Base-by-base conservation (phyloP, 2,329 filamentous ascomycete genomes). In the Verticillium nubilum region DNA sequence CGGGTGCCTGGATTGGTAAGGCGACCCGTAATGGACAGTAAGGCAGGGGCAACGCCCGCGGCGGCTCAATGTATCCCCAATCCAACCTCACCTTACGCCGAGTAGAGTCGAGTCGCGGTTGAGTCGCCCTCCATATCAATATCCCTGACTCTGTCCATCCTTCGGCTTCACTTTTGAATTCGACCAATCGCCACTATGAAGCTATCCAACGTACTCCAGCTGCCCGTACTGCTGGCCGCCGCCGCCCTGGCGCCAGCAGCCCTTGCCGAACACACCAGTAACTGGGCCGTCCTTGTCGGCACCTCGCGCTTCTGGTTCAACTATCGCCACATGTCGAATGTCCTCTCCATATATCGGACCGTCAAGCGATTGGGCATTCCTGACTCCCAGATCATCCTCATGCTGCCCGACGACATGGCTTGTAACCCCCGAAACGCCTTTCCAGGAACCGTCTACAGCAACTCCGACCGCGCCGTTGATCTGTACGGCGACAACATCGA, bases 241-340 rank as follows among this genome's bases (percentile, higher is more conserved):
- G 67, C 78, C 60, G 67, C 85, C 59, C 70, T 86, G 54, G 72
- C 76, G 59, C 59, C 70, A 17, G 66, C 73, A 25, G 76, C 79
- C 61, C 77, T 80, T 28, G 85, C 86, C 65, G 89, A 94, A 68
- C 95, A 99, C 77, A 99, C 95, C 17, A 97, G 92, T 72, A 99
- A 99, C 77, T 99, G 95, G 95, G 95, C 95, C 10, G 95, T 99
- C 63, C 87, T 99, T n/a, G 95, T 99, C 61, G 95, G 91, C 65
- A 99, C 95, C 5, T 99, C 95, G 58, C 90, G 95, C 58, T 99
- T 99, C 82, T 99, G 95, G 95, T 99, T 99, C 86, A 99, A 99
- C 79, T 99, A 99, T 77, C 90, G 95, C 60, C 95, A 99, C 75
- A 88, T 99, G 57, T 93, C 95, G 74, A 99, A 99, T 78, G 95